phyloP scores from a whole-genome alignment of 1,284 basidiomycete genomes.

The Tranzscheliella williamsii region DNA sequence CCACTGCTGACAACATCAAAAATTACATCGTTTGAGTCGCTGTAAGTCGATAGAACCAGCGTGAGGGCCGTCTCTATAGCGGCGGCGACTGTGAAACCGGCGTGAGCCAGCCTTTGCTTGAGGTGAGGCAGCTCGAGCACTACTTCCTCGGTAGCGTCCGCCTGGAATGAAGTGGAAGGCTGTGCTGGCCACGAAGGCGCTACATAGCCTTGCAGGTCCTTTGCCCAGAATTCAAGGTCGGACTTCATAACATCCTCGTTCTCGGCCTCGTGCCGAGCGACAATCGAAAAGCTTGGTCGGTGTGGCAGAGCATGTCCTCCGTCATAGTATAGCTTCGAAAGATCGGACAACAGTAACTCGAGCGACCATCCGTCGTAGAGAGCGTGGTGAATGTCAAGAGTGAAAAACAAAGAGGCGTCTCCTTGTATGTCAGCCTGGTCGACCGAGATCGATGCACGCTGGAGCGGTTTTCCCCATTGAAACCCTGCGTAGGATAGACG shows the following conservation, averaged over 20 bases:
- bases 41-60: background rate
- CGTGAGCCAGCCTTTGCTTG: background rate
- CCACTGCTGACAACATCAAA: background rate
- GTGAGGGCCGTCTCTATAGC: background rate
- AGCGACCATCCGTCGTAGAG: conserved; percentile 6
- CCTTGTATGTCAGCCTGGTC: background rate
- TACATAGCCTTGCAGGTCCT: background rate
- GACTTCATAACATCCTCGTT: background rate
- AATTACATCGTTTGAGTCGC: background rate
- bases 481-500: background rate
- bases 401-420: background rate
- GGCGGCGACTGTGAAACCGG: background rate
- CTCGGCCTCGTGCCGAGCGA: background rate
- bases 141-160: background rate
- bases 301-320: background rate
- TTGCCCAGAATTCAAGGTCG: background rate
- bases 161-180: background rate
- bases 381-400: background rate
- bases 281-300: background rate
- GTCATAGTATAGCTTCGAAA: background rate
- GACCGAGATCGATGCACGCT: background rate
- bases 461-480: background rate
- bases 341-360: background rate
- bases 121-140: background rate
- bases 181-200: background rate